Evolutionary conservation across 208 protist species (phyloP), one percentile per base, ranked within the genome.

Genomic region (Hexamita inflata): DNA sequence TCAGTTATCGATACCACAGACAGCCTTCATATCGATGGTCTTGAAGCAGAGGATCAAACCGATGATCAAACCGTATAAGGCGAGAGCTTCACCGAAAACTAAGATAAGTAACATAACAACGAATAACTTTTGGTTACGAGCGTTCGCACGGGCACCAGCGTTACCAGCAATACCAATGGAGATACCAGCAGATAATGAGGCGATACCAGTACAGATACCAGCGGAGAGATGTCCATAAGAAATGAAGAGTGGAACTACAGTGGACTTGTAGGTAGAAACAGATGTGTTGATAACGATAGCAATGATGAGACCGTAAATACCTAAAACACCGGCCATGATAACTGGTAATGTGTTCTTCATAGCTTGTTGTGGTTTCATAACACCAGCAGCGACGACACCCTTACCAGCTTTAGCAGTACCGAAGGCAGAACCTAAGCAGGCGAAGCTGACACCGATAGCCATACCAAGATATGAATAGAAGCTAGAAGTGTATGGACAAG

Each of bases 71-170:
- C 95, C 95, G 82, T 98, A 95, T 1, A 96, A 80, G 75, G 91
- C 96, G 19, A 99, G 87, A 74, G 94, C 94, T 87, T 99, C 96
- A 30, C 92, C 94, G 85, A 99, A 98, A 91, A 99, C 98, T 35
- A 98, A 89, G 86, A 98, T 98, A 59, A 99, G 89, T 86, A 98
- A 94, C 94, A 99, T 98, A 66, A 89, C 90, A 57, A 98, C 92
- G 84, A 96, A 99, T 32, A 98, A 89, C 81, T 91, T 92, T 74
- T 93, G 92, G 83, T 97, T 91, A 82, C 83, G 82, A 0, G 85
- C 89, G 39, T 81, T 84, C 35, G 88, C 89, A 59, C 90, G 75
- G 26, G 91, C 89, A 84, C 90, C 91, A 79, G 94, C 89, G 82
- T 98, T 94, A 82, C 95, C 96, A 66, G 95, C 93, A 86, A 98